phyloP scores from a whole-genome alignment of 495 filamentous ascomycete genomes.

The Copromyces sp. region DNA sequence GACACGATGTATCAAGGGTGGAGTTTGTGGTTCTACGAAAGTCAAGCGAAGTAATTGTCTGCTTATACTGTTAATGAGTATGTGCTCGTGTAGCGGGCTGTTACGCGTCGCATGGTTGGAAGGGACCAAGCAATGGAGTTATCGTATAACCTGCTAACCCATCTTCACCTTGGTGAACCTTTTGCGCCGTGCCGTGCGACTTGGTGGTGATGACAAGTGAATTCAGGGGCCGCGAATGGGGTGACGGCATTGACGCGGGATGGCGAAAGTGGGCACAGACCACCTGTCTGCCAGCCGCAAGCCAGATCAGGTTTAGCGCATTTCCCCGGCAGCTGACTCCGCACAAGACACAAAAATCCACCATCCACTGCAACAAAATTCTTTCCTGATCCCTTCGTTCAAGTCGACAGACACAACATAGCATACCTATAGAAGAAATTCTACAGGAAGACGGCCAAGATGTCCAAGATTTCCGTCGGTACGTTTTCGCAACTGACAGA shows the following conservation, averaged over 20 bases:
- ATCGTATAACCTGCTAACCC: neutral
- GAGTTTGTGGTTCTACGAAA: neutral
- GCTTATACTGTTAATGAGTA: neutral
- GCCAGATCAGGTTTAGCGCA: neutral
- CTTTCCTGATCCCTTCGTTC: conserved; percentile 1
- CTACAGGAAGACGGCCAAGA: conserved; percentile 38
- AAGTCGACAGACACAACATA: conserved; percentile 39
- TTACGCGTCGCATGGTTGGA: neutral
- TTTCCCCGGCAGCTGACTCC: neutral
- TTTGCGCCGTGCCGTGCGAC: neutral
- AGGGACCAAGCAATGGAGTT: neutral
- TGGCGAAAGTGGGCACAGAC: neutral
- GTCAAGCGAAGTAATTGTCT: neutral
- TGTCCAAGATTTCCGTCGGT: conserved; percentile 67
- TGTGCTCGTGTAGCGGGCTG: neutral
- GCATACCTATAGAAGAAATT: conserved; percentile 58
- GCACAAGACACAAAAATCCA: conserved; percentile 14
- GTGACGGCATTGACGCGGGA: neutral
- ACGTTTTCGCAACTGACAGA: conserved; percentile 13
- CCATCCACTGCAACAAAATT: conserved; percentile 10
- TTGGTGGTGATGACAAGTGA: neutral
- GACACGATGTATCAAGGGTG: neutral
- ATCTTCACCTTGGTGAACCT: neutral
- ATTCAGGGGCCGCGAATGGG: neutral
- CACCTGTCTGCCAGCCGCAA: neutral